Evolutionary conservation across 2,329 filamentous ascomycete species (phyloP).

Genomic region (Pestalotiopsis sp.): DNA sequence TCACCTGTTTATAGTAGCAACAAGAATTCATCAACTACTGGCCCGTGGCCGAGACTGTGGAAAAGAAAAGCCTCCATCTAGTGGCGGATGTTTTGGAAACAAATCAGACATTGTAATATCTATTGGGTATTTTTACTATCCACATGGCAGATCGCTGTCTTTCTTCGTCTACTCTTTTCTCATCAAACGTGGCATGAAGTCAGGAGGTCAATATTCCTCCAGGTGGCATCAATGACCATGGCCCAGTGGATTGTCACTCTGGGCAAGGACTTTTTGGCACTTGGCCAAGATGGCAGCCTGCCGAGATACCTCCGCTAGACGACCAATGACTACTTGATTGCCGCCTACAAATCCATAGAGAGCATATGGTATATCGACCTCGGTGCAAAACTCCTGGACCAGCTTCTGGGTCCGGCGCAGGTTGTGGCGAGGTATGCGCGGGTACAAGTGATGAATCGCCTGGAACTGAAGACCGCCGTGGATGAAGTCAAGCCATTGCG

Average conservation of each 20-base stretch:
- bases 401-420: slow-evolving; percentile 73
- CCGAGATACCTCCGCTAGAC: slow-evolving; percentile 75
- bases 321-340: slow-evolving; percentile 77
- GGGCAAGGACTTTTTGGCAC: slow-evolving; percentile 60
- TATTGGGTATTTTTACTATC: too few relatives aligned
- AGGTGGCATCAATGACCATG: slow-evolving; percentile 26
- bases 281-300: slow-evolving; percentile 78
- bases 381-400: slow-evolving; percentile 79
- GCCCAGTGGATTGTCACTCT: slow-evolving; percentile 28
- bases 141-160: neutral
- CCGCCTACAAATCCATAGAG: slow-evolving; percentile 83
- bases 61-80: too few relatives aligned
- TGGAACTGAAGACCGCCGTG: slow-evolving; percentile 91
- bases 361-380: slow-evolving; percentile 82
- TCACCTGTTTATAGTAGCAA: too few relatives aligned
- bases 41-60: too few relatives aligned
- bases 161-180: neutral
- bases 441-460: slow-evolving; percentile 84
- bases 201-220: neutral
- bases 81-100: too few relatives aligned
- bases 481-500: slow-evolving; percentile 84
- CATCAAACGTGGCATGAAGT: neutral
- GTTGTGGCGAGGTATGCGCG: slow-evolving; percentile 83
- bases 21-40: too few relatives aligned
- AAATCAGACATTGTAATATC: too few relatives aligned